Conservation (phyloP, 371 early-diverging fungal genomes). For the Mucor irregularis region DNA sequence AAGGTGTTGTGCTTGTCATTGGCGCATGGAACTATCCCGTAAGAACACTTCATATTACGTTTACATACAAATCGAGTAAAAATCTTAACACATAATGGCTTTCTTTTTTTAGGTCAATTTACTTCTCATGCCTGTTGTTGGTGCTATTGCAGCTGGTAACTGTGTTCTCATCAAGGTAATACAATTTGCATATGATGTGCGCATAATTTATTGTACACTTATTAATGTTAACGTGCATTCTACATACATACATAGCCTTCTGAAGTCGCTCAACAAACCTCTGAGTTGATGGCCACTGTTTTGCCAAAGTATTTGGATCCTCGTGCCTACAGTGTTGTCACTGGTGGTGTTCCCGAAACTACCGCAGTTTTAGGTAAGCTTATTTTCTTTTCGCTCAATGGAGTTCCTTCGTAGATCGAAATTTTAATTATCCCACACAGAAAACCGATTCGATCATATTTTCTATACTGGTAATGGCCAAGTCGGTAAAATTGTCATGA, state of each 20-base stretch:
- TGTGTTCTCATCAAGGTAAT: constrained; percentile 74
- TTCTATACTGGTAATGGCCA: constrained; percentile 88
- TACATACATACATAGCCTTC: constrained; percentile 60
- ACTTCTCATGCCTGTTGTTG: constrained; percentile 72
- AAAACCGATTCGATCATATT: constrained; percentile 81
- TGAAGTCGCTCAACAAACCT: constrained; percentile 75
- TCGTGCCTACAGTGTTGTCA: constrained; percentile 65
- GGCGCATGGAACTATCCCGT: constrained; percentile 94
- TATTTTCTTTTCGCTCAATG: constrained; percentile 12
- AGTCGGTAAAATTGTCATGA: constrained; percentile 80
- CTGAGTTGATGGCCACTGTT: constrained; percentile 58
- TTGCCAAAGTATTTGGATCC: constrained; percentile 79
- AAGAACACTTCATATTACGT: neutral
- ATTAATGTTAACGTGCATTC: too few species aligned
- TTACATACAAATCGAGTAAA: neutral
- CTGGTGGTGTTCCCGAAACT: constrained; percentile 77
- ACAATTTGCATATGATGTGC: neutral
- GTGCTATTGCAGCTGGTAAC: constrained; percentile 94
- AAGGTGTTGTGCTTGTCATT: constrained; percentile 76
- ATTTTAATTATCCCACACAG: constrained; percentile 7
- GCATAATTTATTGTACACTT: too few species aligned
- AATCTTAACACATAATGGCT: neutral
- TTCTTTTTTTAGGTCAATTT: constrained; percentile 50
- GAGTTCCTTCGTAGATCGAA: neutral
- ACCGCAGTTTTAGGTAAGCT: constrained; percentile 63